Percentiles rank a stretch among this genome's conserved stretches.
Evolutionary conservation across 73 alveolate genomes (phyloP).

Genomic region (Paramecium pentaurelia): DNA sequence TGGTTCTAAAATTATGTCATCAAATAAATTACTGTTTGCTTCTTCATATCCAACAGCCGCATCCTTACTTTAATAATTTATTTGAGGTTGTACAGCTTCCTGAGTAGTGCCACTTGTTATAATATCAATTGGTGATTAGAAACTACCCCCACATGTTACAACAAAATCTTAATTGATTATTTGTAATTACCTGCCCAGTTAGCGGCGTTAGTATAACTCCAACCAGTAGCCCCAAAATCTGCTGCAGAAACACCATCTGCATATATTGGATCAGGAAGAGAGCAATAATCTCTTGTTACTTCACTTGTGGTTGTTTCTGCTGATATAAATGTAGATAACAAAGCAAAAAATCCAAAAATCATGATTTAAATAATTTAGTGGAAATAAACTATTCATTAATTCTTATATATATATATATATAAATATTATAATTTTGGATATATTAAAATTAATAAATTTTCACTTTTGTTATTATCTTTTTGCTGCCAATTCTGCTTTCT

Average conservation of each 20-base stretch:
- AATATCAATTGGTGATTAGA: not conserved
- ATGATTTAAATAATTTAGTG: not conserved
- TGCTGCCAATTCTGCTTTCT: slow-evolving; percentile 26
- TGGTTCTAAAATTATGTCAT: slow-evolving; percentile 1
- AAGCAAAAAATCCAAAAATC: not conserved
- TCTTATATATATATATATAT: not conserved
- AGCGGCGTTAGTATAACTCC: slow-evolving; percentile 30
- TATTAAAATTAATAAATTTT: not conserved
- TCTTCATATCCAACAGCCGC: not conserved
- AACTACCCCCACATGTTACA: slow-evolving; percentile 26
- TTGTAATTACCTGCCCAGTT: not conserved
- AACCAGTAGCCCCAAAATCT: not conserved
- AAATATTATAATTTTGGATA: not conserved
- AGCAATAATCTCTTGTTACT: not conserved
- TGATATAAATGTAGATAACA: not conserved
- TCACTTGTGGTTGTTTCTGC: not conserved
- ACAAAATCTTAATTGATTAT: not conserved
- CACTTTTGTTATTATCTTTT: not conserved
- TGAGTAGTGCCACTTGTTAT: not conserved
- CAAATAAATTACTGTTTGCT: not conserved
- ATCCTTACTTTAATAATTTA: not conserved
- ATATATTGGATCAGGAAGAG: slow-evolving; percentile 39
- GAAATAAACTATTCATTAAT: not conserved
- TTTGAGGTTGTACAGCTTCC: not conserved
- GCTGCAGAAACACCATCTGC: slow-evolving; percentile 27